phyloP scores from a whole-genome alignment of 1,139 yeast genomes.

The Saccharomycopsis phalli region DNA sequence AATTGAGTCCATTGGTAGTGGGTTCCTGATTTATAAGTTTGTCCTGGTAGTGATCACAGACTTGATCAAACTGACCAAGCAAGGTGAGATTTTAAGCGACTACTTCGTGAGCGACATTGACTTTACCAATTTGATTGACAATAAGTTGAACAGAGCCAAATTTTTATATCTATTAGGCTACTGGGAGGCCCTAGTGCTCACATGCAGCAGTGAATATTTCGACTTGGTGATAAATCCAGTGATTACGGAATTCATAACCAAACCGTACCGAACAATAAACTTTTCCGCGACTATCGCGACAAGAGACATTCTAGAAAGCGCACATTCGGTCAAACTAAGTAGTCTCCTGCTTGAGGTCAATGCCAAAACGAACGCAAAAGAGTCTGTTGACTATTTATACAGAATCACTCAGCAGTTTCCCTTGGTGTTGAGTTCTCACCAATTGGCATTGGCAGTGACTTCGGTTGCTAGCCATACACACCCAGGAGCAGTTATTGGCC shows the following conservation, averaged over 20 bases:
- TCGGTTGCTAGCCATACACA: not conserved
- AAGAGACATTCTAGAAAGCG: conserved; percentile 13
- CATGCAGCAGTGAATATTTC: conserved; percentile 12
- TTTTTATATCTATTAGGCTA: conserved; percentile 11
- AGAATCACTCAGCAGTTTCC: conserved; percentile 15
- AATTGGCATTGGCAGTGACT: conserved; percentile 7
- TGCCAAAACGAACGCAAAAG: conserved; percentile 6
- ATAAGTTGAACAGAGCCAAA: conserved; percentile 12
- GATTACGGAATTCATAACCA: conserved; percentile 10
- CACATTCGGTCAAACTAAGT: conserved; percentile 16
- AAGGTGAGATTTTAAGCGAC: conserved; percentile 13
- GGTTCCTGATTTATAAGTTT: conserved; percentile 16
- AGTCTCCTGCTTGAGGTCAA: conserved; percentile 14
- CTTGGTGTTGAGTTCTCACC: conserved; percentile 15
- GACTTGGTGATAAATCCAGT: conserved; percentile 13
- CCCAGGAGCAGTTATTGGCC: conserved; percentile 9
- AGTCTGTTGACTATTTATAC: conserved; percentile 8
- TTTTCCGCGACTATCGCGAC: conserved; percentile 8
- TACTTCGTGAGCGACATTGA: conserved; percentile 7
- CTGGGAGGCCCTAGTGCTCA: conserved; percentile 15
- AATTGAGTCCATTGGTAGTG: conserved; percentile 15
- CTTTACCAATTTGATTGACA: conserved; percentile 4
- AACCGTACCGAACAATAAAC: conserved; percentile 16
- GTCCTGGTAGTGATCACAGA: not conserved
- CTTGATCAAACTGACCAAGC: no score